phyloP scores from a whole-genome alignment of 805 yeast genomes.

The Brettanomyces sp. region DNA sequence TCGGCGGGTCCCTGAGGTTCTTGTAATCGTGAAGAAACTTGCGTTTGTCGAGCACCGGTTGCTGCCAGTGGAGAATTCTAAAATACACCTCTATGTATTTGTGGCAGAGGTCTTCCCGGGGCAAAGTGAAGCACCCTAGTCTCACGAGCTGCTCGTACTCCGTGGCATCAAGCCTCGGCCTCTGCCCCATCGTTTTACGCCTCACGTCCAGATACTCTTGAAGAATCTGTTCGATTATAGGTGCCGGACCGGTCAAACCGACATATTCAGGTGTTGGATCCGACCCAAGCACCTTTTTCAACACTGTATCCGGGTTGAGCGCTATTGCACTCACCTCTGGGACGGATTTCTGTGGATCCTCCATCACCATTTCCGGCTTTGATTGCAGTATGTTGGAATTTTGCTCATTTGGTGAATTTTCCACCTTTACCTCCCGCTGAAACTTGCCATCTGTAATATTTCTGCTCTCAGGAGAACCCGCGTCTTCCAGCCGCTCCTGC shows the following conservation, averaged over 20 bases:
- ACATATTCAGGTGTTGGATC: conserved; percentile 18
- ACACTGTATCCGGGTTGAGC: conserved; percentile 14
- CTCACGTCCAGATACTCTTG: conserved; percentile 14
- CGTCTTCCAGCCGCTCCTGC: not conserved
- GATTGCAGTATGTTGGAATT: not conserved
- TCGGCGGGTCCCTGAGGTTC: conserved; percentile 48
- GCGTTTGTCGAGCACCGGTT: conserved; percentile 58
- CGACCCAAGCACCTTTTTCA: conserved; percentile 9
- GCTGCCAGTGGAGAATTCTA: conserved; percentile 52
- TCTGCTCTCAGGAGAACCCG: not conserved
- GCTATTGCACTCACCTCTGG: conserved; percentile 10
- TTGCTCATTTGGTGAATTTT: not conserved
- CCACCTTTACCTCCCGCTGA: too few relatives aligned
- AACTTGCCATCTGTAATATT: not conserved
- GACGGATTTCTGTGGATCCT: conserved; percentile 12
- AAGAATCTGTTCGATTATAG: conserved; percentile 21
- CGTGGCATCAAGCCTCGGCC: conserved; percentile 8
- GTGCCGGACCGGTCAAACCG: conserved; percentile 26
- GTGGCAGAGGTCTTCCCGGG: conserved; percentile 47
- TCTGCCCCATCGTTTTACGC: conserved; percentile 1
- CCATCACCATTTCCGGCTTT: conserved; percentile 6
- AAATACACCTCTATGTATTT: conserved; percentile 57
- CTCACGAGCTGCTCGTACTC: conserved; percentile 15
- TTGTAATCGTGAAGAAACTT: conserved; percentile 51
- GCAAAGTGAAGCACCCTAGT: conserved; percentile 60